These are phyloP conservation scores for Trichocladium uniseriatum DNA, from an alignment of 495 filamentous ascomycete species.

Conservation along the genomic window DNA sequence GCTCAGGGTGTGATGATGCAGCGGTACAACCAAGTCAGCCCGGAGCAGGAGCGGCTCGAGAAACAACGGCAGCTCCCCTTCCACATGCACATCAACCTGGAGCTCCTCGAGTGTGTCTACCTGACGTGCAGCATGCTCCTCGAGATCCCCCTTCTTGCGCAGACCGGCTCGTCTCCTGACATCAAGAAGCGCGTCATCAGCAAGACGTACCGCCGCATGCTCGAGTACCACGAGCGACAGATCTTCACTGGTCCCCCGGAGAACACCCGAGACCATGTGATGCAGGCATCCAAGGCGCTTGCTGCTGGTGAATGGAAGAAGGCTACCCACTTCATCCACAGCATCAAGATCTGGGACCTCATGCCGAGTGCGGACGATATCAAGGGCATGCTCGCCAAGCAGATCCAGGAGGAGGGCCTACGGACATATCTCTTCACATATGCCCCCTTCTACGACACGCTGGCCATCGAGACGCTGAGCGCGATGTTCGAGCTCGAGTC, in stretches of 20 bases:
- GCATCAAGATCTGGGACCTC: conserved; percentile 98
- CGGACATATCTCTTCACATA: conserved; percentile 99
- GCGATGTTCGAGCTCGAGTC: conserved; percentile 91
- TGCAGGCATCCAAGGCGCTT: conserved; percentile 95
- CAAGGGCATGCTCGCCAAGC: conserved; percentile 91
- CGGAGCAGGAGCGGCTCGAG: conserved; percentile 94
- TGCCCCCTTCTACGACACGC: conserved; percentile 96
- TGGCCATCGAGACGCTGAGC: conserved; percentile 73
- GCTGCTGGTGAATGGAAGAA: conserved; percentile 98
- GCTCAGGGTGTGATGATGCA: conserved; percentile 98
- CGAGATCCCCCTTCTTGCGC: conserved; percentile 93
- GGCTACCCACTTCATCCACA: conserved; percentile 80
- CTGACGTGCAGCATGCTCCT: conserved; percentile 97
- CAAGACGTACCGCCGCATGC: conserved; percentile 98
- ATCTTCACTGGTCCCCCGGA: conserved; percentile 98
- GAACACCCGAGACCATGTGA: conserved; percentile 97
- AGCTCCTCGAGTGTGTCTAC: conserved; percentile 96
- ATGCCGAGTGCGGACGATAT: conserved; percentile 83
- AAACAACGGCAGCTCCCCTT: conserved; percentile 94
- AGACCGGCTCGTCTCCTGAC: conserved; percentile 91
- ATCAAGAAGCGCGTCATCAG: conserved; percentile 97
- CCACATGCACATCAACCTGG: conserved; percentile 99
- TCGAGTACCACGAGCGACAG: conserved; percentile 98
- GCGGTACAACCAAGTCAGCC: conserved; percentile 85
- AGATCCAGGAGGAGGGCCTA: conserved; percentile 97